Conservation (phyloP, 768 basidiomycete genomes). For the Hericium alpestre region DNA sequence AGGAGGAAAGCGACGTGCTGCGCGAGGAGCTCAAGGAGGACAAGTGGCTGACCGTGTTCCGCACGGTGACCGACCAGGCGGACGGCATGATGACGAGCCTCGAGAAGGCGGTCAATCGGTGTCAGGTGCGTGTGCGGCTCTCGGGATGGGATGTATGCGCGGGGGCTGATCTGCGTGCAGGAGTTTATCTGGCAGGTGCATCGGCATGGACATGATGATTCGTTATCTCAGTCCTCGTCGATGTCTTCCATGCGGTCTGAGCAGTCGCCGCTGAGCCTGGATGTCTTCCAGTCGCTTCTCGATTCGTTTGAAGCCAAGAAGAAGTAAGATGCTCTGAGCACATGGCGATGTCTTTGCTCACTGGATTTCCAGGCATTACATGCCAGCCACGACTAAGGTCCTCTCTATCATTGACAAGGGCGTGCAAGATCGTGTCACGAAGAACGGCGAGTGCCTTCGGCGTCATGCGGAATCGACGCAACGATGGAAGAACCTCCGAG, state of each 20-base stretch:
- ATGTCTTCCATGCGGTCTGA: conserved; percentile 28
- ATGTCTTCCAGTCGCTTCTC: conserved; percentile 54
- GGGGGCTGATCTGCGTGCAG: conserved; percentile 26
- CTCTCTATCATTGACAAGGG: conserved; percentile 91
- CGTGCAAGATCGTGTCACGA: conserved; percentile 84
- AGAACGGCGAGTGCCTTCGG: conserved; percentile 91
- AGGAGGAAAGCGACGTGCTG: conserved; percentile 69
- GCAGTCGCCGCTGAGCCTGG: conserved; percentile 41
- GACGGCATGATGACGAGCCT: conserved; percentile 96
- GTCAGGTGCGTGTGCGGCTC: conserved; percentile 49
- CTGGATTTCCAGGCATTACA: conserved; percentile 61
- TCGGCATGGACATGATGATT: conserved; percentile 39
- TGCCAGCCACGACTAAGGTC: conserved; percentile 88
- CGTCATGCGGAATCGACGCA: conserved; percentile 83
- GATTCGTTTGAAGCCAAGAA: conserved; percentile 84
- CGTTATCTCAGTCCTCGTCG: conserved; percentile 30
- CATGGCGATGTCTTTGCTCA: conserved; percentile 15
- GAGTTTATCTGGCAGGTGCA: conserved; percentile 84
- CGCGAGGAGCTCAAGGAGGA: conserved; percentile 93
- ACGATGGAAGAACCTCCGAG: conserved; percentile 71
- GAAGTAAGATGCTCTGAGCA: conserved; percentile 35
- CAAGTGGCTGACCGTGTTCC: conserved; percentile 92
- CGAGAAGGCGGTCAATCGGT: conserved; percentile 85
- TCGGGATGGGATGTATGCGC: background rate
- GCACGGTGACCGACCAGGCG: conserved; percentile 88